Evolutionary conservation across 371 early-diverging fungal species (phyloP).

Genomic region (Nematocida parisii): DNA sequence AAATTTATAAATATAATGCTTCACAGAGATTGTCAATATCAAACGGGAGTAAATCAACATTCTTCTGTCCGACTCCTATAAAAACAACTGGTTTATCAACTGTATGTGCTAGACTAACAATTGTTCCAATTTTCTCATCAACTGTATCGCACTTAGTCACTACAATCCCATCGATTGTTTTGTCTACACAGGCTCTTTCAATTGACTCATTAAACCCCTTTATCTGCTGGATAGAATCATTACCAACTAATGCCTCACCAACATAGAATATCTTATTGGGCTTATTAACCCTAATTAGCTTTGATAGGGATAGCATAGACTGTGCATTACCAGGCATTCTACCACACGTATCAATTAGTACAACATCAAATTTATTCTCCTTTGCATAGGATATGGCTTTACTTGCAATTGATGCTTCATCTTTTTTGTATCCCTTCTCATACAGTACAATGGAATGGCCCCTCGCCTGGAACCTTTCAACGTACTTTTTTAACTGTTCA

Average conservation of each 20-base stretch:
- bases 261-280: constrained; percentile 97
- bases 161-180: constrained; percentile 91
- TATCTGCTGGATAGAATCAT: constrained; percentile 91
- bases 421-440: constrained; percentile 96
- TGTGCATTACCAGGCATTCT: constrained; percentile 98
- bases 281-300: constrained; percentile 79
- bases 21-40: constrained; percentile 38
- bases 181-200: constrained; percentile 73
- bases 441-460: constrained; percentile 83
- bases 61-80: constrained; percentile 96
- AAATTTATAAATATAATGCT: constrained; percentile 9
- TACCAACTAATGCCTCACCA: constrained; percentile 96
- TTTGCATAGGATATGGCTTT: constrained; percentile 82
- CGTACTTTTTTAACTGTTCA: constrained; percentile 90
- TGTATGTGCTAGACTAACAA: constrained; percentile 72
- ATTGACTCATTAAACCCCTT: constrained; percentile 91
- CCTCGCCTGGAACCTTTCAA: constrained; percentile 77
- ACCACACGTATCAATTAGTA: constrained; percentile 96
- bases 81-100: constrained; percentile 95
- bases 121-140: constrained; percentile 82
- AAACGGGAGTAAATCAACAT: constrained; percentile 77
- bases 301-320: constrained; percentile 85
- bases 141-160: constrained; percentile 96
- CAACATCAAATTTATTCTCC: constrained; percentile 81
- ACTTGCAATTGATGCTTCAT: constrained; percentile 91